phyloP scores from a whole-genome alignment of 179 eudicot genomes.

The Vitellaria paradoxa region DNA sequence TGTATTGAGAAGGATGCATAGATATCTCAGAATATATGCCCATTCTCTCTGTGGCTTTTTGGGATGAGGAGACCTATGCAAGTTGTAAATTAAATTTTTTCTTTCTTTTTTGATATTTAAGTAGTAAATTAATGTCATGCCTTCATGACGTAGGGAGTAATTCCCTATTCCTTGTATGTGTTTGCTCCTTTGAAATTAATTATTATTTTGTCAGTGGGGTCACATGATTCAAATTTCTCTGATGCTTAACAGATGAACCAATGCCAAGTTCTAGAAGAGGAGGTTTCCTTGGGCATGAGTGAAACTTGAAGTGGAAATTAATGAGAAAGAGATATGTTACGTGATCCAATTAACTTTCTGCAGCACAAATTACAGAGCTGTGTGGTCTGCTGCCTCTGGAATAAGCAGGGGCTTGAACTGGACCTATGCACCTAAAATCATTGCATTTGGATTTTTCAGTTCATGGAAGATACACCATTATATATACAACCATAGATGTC shows the following conservation, averaged over 20 bases:
- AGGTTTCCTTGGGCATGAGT: constrained; percentile 32
- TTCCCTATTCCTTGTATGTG: neutral
- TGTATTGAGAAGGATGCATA: neutral
- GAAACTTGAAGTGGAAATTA: neutral
- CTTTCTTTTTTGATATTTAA: neutral
- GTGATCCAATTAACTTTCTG: neutral
- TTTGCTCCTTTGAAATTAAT: neutral
- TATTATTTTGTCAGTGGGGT: neutral
- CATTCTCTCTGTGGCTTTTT: neutral
- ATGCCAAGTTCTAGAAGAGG: constrained; percentile 51
- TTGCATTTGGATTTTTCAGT: neutral
- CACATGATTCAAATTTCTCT: constrained; percentile 11
- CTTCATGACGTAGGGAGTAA: neutral
- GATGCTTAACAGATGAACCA: constrained; percentile 35
- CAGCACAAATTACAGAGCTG: neutral
- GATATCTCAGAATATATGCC: neutral
- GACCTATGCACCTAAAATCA: neutral
- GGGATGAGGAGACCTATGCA: neutral
- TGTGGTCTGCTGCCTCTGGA: neutral
- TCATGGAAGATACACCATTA: neutral
- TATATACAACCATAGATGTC: constrained; percentile 2
- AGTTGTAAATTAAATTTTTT: too few relatives aligned
- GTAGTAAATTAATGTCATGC: neutral
- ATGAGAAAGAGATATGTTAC: neutral
- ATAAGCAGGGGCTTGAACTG: neutral